Evolutionary conservation across 2,329 filamentous ascomycete species (phyloP), one percentile per base, ranked within the genome.

Genomic region (Fusarium proliferatum): DNA sequence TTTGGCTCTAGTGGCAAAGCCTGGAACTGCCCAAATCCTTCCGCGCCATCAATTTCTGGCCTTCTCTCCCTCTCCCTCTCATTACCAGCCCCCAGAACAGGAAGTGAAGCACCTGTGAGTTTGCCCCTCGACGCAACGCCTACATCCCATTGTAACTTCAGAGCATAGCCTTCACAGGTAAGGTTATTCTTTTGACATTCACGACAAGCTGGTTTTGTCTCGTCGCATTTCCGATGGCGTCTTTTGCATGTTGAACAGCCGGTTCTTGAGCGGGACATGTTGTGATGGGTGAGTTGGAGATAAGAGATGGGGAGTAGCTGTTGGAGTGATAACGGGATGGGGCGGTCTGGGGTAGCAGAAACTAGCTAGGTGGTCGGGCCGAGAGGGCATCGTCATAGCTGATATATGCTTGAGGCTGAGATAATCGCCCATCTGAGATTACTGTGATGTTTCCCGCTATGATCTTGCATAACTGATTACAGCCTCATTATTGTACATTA

Each of bases 161-260:
- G 7, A 12, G 61, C 65, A 30, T 76, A 76, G 0, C 74, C 73
- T 9, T 74, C 74, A 6, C 74, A 76, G 2, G 15, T 6, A 3
- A 76, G 30, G 6, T 55, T 67, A 5, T 76, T 45, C 5, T 46
- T 63, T 7, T 64, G 43, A 21, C 74, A 76, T 39, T 72, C 49
- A 2, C 53, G 38, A 28, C 74, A 76, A 5, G 19, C 8, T 9
- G 74, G 74, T 9, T 61, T 72, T 3, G 68, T 71, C 38, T 76
- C 71, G 23, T 76, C 74, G 28, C 74, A 76, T 52, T 76, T 76
- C 5, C 73, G 68, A 43, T 76, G 74, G 10, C 74, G 73, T 34
- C 52, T 58, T 34, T 76, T 76, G 53, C 74, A 76, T 3, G 73
- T 76, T 23, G 34, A 42, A 15, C 74, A 76, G 6, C 74, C 74